Conservation (phyloP, 805 yeast genomes). For the Hanseniaspora mollemarum region DNA sequence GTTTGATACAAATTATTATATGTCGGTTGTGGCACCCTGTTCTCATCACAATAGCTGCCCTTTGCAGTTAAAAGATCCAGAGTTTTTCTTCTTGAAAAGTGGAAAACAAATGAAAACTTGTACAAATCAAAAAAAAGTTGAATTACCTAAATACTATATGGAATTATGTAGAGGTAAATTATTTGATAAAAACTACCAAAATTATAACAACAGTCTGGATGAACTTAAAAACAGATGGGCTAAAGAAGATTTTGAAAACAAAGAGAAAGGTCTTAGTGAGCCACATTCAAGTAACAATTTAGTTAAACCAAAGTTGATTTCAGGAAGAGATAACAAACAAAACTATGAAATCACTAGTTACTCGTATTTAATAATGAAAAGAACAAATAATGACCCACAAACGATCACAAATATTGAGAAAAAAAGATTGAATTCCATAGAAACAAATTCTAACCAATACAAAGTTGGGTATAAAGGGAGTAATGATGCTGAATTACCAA, state of each 20-base stretch:
- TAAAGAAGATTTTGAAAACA: conserved; percentile 21
- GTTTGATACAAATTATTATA: conserved; percentile 36
- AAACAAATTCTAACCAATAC: conserved; percentile 16
- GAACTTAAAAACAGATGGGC: conserved; percentile 5
- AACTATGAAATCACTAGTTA: conserved; percentile 61
- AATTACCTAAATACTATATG: conserved; percentile 66
- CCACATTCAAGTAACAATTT: neutral
- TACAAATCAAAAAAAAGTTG: conserved; percentile 55
- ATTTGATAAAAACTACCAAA: conserved; percentile 60
- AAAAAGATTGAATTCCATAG: conserved; percentile 27
- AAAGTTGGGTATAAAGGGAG: conserved; percentile 43
- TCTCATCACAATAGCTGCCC: conserved; percentile 82
- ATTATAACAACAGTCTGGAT: conserved; percentile 46
- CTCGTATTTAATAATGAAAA: conserved; percentile 61
- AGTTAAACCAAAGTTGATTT: conserved; percentile 17
- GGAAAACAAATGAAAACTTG: conserved; percentile 64
- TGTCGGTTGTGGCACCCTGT: conserved; percentile 78
- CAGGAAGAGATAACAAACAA: conserved; percentile 66
- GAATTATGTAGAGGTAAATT: conserved; percentile 76
- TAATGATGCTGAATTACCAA: conserved; percentile 58
- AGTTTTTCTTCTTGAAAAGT: conserved; percentile 42
- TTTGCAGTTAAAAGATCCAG: conserved; percentile 64
- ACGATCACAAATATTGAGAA: conserved; percentile 35
- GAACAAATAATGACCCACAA: conserved; percentile 38
- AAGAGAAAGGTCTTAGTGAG: conserved; percentile 24